Conservation (phyloP, 2,329 filamentous ascomycete genomes). For the Dactylella cylindrospora region DNA sequence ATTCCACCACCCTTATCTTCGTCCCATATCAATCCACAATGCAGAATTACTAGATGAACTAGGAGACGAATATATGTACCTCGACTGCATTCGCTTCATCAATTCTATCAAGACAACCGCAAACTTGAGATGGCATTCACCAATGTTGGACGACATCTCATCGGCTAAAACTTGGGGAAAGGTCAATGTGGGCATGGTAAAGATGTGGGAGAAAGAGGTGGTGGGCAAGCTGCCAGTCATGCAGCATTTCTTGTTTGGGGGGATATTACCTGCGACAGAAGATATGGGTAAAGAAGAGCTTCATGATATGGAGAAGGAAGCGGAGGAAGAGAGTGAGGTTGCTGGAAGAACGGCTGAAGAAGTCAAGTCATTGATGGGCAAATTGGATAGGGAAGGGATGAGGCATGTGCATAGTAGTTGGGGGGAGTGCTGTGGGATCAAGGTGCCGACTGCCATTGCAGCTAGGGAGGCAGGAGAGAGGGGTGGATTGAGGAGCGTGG, state of each 20-base stretch:
- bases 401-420: slow-evolving; percentile 75
- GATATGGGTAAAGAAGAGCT: slow-evolving; percentile 73
- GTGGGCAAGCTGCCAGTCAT: slow-evolving; percentile 92
- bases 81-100: slow-evolving; percentile 89
- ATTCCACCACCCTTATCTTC: slow-evolving; percentile 78
- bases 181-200: slow-evolving; percentile 90
- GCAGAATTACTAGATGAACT: slow-evolving; percentile 84
- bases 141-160: slow-evolving; percentile 97
- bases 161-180: slow-evolving; percentile 86
- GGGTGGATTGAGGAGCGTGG: slow-evolving; percentile 63
- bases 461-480: slow-evolving; percentile 86
- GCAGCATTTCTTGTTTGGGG: slow-evolving; percentile 97
- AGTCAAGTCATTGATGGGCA: slow-evolving; percentile 61
- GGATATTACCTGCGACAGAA: slow-evolving; percentile 73
- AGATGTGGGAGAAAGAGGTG: slow-evolving; percentile 95
- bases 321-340: slow-evolving; percentile 49
- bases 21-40: slow-evolving; percentile 80
- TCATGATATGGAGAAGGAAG: slow-evolving; percentile 54
- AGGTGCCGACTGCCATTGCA: slow-evolving; percentile 89
- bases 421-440: slow-evolving; percentile 98
- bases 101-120: slow-evolving; percentile 96
- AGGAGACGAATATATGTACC: slow-evolving; percentile 78
- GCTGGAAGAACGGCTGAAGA: slow-evolving; percentile 54
- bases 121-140: slow-evolving; percentile 90
- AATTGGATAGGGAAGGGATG: slow-evolving; percentile 65